Conservation (phyloP, 1,139 yeast species). For the Geotrichum australiense region DNA sequence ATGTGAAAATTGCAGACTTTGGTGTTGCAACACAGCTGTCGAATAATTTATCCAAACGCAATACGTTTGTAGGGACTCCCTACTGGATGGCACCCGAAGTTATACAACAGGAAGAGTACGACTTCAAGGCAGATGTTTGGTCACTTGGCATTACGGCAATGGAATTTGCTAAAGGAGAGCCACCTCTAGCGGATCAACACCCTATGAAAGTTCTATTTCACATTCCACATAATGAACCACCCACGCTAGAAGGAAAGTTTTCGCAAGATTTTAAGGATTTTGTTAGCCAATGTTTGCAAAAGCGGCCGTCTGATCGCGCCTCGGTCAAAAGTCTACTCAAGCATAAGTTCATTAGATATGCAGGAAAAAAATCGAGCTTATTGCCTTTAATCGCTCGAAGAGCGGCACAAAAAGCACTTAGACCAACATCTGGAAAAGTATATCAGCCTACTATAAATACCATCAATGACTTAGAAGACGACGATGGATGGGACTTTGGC, state of each 20-base stretch:
- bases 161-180: constrained; percentile 75
- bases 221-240: constrained; percentile 49
- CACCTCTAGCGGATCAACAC: constrained; percentile 65
- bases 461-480: constrained; percentile 22
- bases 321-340: constrained; percentile 52
- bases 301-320: constrained; percentile 54
- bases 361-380: constrained; percentile 36
- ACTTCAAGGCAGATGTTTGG: constrained; percentile 91
- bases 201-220: constrained; percentile 74
- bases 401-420: constrained; percentile 19
- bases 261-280: constrained; percentile 53
- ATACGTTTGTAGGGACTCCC: constrained; percentile 97
- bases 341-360: constrained; percentile 51
- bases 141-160: constrained; percentile 87
- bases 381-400: constrained; percentile 27
- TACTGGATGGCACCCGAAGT: constrained; percentile 99
- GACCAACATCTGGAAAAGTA: constrained; percentile 15
- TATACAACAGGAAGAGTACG: constrained; percentile 78
- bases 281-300: constrained; percentile 54
- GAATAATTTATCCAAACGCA: constrained; percentile 66
- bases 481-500: constrained; percentile 38
- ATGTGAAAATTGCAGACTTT: constrained; percentile 88
- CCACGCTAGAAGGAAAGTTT: constrained; percentile 42
- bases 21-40: constrained; percentile 91
- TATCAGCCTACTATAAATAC: constrained; percentile 21